Evolutionary conservation across 768 basidiomycete genomes (phyloP), one percentile per base, ranked within the genome.

Genomic region (Hericium coralloides): DNA sequence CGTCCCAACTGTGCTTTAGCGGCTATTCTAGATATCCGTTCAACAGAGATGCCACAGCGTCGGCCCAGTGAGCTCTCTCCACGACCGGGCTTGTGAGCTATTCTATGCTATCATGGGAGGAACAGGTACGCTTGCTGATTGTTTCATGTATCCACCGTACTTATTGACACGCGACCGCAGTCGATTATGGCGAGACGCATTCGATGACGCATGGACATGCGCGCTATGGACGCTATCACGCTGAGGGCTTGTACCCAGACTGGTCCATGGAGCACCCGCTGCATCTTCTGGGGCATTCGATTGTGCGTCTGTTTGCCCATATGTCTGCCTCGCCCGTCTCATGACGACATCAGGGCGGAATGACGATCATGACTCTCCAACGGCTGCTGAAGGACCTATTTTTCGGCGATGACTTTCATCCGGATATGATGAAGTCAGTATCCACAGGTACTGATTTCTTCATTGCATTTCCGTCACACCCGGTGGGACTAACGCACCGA

Each of bases 31-130:
- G 26, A 31, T 4, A 8, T 31, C 31, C 31, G 8, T 31, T 31
- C 31, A 31, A 31, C 31, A 31, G 31, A 31, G 25, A 26, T 6
- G 12, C 22, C 49, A 45, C 15, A 80, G 79, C 50, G 73, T 78
- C 5, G 79, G 79, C 1, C 76, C 78, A 25, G 76, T 78, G 38
- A 79, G 79, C 64, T 79, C 77, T 1, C 59, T 81, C 49, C 79
- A 80, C 55, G 79, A 81, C 60, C 63, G 79, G 43, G 79, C 79
- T 14, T 80, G 79, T 63, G 78, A 80, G 60, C 64, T 79, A 10
- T 80, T 73, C 65, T 78, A 77, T 60, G 66, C 70, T 7, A 59
- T 81, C 12, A 58, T 67, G 22, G 80, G 80, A 7, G 79, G 78
- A 3, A 75, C 66, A 55, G 77, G 74, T 74, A 51, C 47, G 68